Evolutionary conservation across 345 rosid species (phyloP), one percentile per base, ranked within the genome.

Genomic region (Linum lewisii): DNA sequence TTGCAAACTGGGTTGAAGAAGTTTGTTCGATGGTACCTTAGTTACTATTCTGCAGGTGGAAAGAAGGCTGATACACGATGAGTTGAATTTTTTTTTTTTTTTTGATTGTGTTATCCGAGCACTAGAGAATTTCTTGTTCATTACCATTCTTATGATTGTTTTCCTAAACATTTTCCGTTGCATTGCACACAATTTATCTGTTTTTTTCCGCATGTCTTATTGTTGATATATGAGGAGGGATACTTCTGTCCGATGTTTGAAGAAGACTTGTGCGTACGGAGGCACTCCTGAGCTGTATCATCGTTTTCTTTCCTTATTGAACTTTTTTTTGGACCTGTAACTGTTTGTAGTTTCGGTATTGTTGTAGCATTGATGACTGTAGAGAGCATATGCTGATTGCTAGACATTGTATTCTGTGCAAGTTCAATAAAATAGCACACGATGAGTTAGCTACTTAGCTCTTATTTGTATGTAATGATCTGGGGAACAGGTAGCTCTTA

Each of bases 1-100:
- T 73, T 92, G 65, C 95, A 86, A 57, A 78, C 83, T 0, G 98
- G 96, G 13, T 70, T 86, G 82, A 92, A 92, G 88, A 92, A 92
- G 62, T 92, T 92, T 19, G 96, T 88, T 18, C 69, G 87, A 69
- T 91, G 96, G 98, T 88, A 92, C 59, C 63, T 84, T 60, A 74
- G 83, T 66, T 92, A 82, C 82, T 81, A 91, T 54, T 51, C 79
- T 54, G 79, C 70, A 29, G 81, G 77, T 37, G 78, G 77, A 57
- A 84, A 76, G 73, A 84, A 86, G 67, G 79, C 78, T 59, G 82
- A 24, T 62, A 63, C 58, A 0, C 23, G 72, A 57, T 79, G 76
- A 76, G 38, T 29, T 58, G 58, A 63, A 77, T 69, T 56, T 64
- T 74, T 63, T 54, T 11, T n/a, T 19, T 4, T 51, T 51, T 51